A percentile compares a stretch with the other conserved stretches of the same genome.
phyloP scores from a whole-genome alignment of 345 rosid genomes.

The Fremontodendron californicum region DNA sequence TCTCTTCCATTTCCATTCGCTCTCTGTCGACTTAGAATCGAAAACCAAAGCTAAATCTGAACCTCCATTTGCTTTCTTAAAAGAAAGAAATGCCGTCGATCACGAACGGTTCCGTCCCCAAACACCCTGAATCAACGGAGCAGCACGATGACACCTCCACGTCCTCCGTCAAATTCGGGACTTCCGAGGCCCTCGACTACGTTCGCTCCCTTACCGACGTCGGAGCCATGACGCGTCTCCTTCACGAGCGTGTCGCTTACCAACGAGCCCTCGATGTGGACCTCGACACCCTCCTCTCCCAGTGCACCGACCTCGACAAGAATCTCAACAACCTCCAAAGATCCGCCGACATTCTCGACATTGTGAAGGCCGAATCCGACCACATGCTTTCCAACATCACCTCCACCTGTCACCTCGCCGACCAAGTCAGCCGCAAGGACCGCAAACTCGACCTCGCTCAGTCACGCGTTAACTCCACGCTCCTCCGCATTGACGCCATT shows the following conservation, averaged over 20 bases:
- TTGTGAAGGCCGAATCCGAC: constrained; percentile 71
- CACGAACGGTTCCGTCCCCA: constrained; percentile 26
- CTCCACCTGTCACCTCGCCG: constrained; percentile 85
- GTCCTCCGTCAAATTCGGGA: constrained; percentile 62
- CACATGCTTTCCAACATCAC: constrained; percentile 78
- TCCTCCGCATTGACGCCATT: constrained; percentile 81
- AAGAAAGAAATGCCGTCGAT: constrained; percentile 30
- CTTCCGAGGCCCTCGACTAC: constrained; percentile 58
- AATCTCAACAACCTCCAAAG: constrained; percentile 62
- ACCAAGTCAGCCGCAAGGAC: constrained; percentile 86
- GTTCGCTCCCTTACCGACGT: constrained; percentile 87
- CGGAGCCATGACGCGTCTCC: constrained; percentile 95
- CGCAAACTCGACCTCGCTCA: constrained; percentile 95
- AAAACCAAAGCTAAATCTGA: not conserved
- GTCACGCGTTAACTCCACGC: constrained; percentile 76
- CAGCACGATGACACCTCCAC: constrained; percentile 27
- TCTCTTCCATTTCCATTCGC: too few relatives aligned
- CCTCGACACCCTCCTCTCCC: constrained; percentile 75
- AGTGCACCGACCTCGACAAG: constrained; percentile 73
- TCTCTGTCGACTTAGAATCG: too few relatives aligned
- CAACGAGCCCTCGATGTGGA: constrained; percentile 79
- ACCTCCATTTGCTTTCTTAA: not conserved
- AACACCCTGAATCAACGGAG: constrained; percentile 50
- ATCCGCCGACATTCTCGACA: constrained; percentile 72
- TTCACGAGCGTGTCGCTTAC: constrained; percentile 96